A percentile compares a stretch with the other conserved stretches of the same genome.
Evolutionary conservation across 202 grass and related monocot species (phyloP).

Genomic region (Panicum virgatum): DNA sequence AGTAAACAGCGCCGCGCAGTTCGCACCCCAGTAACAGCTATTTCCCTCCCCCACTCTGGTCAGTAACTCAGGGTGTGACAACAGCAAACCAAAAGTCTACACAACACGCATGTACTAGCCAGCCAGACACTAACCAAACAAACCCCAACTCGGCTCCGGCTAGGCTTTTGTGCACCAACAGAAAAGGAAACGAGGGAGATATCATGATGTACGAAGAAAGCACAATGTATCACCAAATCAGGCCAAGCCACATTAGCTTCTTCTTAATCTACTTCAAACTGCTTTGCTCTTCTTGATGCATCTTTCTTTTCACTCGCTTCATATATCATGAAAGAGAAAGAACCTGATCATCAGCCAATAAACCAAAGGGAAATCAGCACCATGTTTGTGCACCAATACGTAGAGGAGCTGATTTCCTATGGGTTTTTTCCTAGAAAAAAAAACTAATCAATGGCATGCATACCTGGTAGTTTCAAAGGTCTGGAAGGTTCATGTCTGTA

Average conservation of each 20-base stretch:
- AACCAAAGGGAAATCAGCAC: not conserved
- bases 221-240: not conserved
- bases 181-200: not conserved
- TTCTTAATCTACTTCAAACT: slow-evolving; percentile 7
- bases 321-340: not conserved
- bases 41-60: no score
- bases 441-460: not conserved
- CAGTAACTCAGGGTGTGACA: no score
- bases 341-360: slow-evolving; percentile 33
- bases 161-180: not conserved
- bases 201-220: slow-evolving; percentile 14
- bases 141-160: not conserved
- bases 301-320: slow-evolving; percentile 10
- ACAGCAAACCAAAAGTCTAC: no score
- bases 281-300: not conserved
- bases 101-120: not conserved
- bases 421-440: not conserved
- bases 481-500: slow-evolving; percentile 11
- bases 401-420: not conserved
- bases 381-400: not conserved
- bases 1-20: no score
- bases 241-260: not conserved
- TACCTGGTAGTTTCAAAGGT: slow-evolving; percentile 21
- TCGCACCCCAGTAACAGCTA: no score
- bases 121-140: not conserved